Evolutionary conservation across 2,329 filamentous ascomycete species (phyloP).

Genomic region (Sclerotinia spermophila): DNA sequence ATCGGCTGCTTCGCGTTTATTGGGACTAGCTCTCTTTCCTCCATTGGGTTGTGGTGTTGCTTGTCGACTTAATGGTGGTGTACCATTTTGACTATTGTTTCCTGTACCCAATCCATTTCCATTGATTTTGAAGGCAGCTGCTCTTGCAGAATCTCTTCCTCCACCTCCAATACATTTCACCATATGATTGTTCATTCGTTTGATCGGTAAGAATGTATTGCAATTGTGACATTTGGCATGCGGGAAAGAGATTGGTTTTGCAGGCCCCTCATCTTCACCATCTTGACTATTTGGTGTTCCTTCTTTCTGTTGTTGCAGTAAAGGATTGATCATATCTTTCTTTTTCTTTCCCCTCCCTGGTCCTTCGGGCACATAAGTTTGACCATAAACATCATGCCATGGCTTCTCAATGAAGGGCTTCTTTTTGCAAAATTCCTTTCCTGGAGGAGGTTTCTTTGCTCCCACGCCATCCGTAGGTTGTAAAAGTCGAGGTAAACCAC

Average conservation of each 20-base stretch:
- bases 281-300: conserved; percentile 45
- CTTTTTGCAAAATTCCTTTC: conserved; percentile 72
- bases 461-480: conserved; percentile 70
- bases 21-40: conserved; percentile 32
- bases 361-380: conserved; percentile 72
- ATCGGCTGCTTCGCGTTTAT: conserved; percentile 34
- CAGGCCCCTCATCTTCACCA: conserved; percentile 45
- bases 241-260: conserved; percentile 61
- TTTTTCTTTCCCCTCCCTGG: conserved; percentile 78
- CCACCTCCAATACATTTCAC: conserved; percentile 64
- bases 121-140: conserved; percentile 61
- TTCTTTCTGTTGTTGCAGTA: conserved; percentile 31
- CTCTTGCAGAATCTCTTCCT: conserved; percentile 58
- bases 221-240: conserved; percentile 66
- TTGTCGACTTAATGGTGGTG: conserved; percentile 60
- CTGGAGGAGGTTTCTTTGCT: conserved; percentile 60
- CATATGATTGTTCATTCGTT: conserved; percentile 65
- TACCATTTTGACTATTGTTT: conserved; percentile 48
- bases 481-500: conserved; percentile 69
- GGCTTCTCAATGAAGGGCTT: conserved; percentile 73
- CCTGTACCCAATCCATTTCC: conserved; percentile 41
- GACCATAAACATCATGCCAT: conserved; percentile 77
- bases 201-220: conserved; percentile 62
- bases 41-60: conserved; percentile 48
- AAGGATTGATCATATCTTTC: conserved; percentile 64